phyloP scores from a whole-genome alignment of 2,329 filamentous ascomycete genomes.

The Fusarium caatingaense region DNA sequence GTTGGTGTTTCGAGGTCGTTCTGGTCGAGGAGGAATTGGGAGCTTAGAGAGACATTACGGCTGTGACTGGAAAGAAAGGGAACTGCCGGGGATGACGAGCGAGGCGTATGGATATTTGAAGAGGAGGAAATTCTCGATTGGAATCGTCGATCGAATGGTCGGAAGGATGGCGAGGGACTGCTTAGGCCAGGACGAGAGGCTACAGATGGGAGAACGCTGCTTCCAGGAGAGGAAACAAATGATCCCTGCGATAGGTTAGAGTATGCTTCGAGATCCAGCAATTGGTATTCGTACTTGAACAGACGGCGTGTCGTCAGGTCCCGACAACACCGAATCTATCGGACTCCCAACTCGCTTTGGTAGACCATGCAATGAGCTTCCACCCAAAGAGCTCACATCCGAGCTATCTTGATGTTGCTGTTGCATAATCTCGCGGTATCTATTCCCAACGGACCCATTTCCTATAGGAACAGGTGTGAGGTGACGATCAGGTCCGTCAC shows the following conservation, averaged over 20 bases:
- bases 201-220: conserved; percentile 77
- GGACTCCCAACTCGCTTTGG: conserved; percentile 73
- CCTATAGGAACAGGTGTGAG: conserved; percentile 37
- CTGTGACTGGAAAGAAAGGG: conserved; percentile 81
- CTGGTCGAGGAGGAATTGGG: conserved; percentile 71
- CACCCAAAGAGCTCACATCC: conserved; percentile 65
- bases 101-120: conserved; percentile 63
- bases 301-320: conserved; percentile 86
- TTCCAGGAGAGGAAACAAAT: conserved; percentile 73
- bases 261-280: background rate
- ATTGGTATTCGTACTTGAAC: conserved; percentile 70
- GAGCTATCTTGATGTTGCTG: conserved; percentile 59
- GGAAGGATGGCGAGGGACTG: conserved; percentile 83
- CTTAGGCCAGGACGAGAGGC: conserved; percentile 72
- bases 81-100: conserved; percentile 82
- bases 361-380: conserved; percentile 58
- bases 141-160: conserved; percentile 95
- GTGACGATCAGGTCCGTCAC: conserved; percentile 29
- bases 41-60: conserved; percentile 81
- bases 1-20: conserved; percentile 77
- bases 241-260: conserved; percentile 64
- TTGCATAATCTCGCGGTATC: conserved; percentile 59
- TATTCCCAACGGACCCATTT: conserved; percentile 51
- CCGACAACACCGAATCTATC: conserved; percentile 75
- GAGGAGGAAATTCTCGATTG: conserved; percentile 81